phyloP scores from a whole-genome alignment of 768 basidiomycete genomes.

The Tulasnella sp. region DNA sequence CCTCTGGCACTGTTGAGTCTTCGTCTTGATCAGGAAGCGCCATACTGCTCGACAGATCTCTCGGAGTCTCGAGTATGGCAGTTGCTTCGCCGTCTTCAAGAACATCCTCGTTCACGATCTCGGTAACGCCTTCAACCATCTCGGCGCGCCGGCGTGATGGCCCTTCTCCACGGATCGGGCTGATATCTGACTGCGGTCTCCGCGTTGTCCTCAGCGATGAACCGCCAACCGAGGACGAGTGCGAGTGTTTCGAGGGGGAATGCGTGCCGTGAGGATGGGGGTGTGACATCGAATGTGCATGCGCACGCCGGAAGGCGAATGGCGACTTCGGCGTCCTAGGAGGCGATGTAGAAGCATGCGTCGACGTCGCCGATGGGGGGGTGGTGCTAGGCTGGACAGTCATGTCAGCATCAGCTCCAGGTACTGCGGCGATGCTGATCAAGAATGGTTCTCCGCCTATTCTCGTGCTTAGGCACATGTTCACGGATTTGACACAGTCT shows the following conservation, averaged over 20 bases:
- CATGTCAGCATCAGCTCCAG: not conserved
- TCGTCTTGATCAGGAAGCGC: not conserved
- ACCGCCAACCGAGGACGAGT: conserved; percentile 2
- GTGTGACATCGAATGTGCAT: conserved; percentile 8
- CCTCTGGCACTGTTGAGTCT: not conserved
- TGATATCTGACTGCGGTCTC: not conserved
- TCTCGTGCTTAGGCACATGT: conserved; percentile 61
- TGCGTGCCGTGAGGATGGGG: not conserved
- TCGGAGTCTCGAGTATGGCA: not conserved
- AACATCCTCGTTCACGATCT: not conserved
- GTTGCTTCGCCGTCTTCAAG: conserved; percentile 1
- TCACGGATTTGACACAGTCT: conserved; percentile 80
- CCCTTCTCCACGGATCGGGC: conserved; percentile 2
- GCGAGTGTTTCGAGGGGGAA: not conserved
- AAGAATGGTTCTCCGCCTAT: conserved; percentile 52
- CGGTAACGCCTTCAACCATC: not conserved
- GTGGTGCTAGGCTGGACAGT: not conserved
- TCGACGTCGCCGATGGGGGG: not conserved
- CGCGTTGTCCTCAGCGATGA: not conserved
- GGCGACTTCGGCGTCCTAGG: conserved; percentile 6
- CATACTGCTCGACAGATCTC: too few species aligned
- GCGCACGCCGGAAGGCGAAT: conserved; percentile 1
- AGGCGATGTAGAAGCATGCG: conserved; percentile 1
- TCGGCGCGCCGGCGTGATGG: not conserved
- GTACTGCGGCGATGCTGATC: conserved; percentile 46